A percentile compares a stretch with the other conserved stretches of the same genome.
phyloP scores from a whole-genome alignment of 345 rosid species.

The Ricinus communis region DNA sequence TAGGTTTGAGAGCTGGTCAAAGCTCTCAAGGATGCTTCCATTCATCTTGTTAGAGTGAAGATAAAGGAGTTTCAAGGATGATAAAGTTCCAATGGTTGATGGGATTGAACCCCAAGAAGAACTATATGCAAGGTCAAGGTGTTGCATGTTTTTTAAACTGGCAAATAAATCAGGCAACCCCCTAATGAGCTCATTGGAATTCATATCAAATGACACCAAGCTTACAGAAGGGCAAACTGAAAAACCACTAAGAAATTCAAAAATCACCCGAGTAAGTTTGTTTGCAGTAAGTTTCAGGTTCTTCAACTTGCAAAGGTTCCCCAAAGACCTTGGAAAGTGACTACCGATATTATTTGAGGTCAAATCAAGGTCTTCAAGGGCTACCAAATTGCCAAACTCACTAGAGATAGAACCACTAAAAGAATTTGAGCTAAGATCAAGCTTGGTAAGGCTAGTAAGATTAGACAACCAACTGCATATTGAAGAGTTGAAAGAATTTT shows the following conservation, averaged over 20 bases:
- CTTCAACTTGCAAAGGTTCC: conserved; percentile 37
- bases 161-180: conserved; percentile 13
- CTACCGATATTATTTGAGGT: conserved; percentile 33
- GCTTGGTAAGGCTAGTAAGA: conserved; percentile 46
- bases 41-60: conserved; percentile 18
- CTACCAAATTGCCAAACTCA: background rate
- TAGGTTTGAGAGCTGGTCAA: conserved; percentile 17
- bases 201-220: conserved; percentile 31
- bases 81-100: conserved; percentile 13
- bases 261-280: conserved; percentile 36
- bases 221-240: conserved; percentile 26
- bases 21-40: conserved; percentile 26
- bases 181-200: conserved; percentile 10
- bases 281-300: conserved; percentile 48
- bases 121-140: conserved; percentile 12
- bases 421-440: conserved; percentile 25
- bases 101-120: conserved; percentile 21
- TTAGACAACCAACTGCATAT: conserved; percentile 50
- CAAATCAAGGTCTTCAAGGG: conserved; percentile 25
- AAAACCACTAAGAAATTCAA: conserved; percentile 38
- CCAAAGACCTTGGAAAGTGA: background rate
- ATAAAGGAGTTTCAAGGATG: conserved; percentile 9
- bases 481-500: conserved; percentile 41
- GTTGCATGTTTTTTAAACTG: conserved; percentile 8
- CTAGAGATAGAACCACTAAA: background rate